Base-by-base conservation (phyloP, 495 filamentous ascomycete genomes). In the Hypoxylon cercidicola region DNA sequence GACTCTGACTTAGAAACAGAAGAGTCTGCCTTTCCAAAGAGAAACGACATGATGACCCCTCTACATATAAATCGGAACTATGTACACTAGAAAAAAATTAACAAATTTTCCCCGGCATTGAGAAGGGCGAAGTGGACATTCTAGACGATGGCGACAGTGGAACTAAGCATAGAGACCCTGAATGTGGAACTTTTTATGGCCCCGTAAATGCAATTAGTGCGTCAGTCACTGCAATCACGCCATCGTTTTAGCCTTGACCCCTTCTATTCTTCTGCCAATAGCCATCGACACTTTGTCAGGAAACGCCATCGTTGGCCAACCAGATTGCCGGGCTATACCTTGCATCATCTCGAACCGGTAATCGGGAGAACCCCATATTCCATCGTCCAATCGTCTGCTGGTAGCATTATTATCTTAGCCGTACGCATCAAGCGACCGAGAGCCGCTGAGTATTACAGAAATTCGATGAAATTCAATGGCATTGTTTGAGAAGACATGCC, bases 11-110 rank as follows among this genome's bases (percentile, higher is more conserved):
- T 64, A 15, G 66, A 50, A 54, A 16, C 66, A 71, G 71, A 72
- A 60, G 71, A 68, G 47, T 66, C 69, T 64, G 61, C 68, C 53
- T 70, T 69, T 60, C 71, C 69, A 55, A 74, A 71, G 56, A 72
- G 71, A 46, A 72, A 74, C 60, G 69, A 74, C 71, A 71, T 72
- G 66, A 62, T 59, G 71, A 55, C 43, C 48, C 54, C 50, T 64
- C 60, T 60, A 56, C 60, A 60, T 68, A 68, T 64, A 64, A 60
- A 56, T 56, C 16, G 34, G 41, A 25, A 10, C 46, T 45, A n/a
- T n/a, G n/a, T n/a, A 50, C 32, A 30, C 55, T 60, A 68, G 55
- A 48, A 54, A 8, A 37, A 54, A 46, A 57, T 58, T 25, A 16
- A 37, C 16, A 20, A 43, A 43, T 43, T 43, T 43, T 43, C 30